Evolutionary conservation across 257 asterid genomes (phyloP).

Genomic region (Penstemon newberryi): DNA sequence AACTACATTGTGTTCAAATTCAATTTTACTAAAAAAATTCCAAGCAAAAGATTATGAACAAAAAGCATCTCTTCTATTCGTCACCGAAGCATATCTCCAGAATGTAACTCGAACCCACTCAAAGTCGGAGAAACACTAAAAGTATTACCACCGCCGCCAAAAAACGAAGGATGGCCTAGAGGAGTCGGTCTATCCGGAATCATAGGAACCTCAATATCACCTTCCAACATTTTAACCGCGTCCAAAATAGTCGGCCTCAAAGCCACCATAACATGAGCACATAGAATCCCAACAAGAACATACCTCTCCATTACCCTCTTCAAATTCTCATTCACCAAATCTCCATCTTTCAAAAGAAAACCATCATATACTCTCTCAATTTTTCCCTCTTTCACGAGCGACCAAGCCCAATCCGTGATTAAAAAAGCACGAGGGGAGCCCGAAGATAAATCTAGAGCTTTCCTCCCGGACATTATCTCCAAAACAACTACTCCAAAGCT

Average conservation of each 20-base stretch:
- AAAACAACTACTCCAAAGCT: slow-evolving; percentile 84
- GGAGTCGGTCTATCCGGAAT: slow-evolving; percentile 84
- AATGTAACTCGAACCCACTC: slow-evolving; percentile 47
- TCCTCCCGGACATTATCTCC: slow-evolving; percentile 96
- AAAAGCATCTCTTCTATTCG: background rate
- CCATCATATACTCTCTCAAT: slow-evolving; percentile 57
- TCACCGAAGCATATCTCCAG: slow-evolving; percentile 79
- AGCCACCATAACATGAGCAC: slow-evolving; percentile 96
- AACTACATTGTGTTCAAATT: too few relatives aligned
- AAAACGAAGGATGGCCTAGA: slow-evolving; percentile 62
- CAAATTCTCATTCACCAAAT: slow-evolving; percentile 51
- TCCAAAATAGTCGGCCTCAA: slow-evolving; percentile 79
- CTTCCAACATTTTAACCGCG: slow-evolving; percentile 87
- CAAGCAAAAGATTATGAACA: slow-evolving; percentile 5
- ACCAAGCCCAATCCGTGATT: slow-evolving; percentile 95
- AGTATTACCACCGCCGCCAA: slow-evolving; percentile 31
- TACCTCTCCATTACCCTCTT: slow-evolving; percentile 75
- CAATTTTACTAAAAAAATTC: too few relatives aligned
- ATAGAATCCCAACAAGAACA: slow-evolving; percentile 70
- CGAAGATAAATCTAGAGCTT: slow-evolving; percentile 68
- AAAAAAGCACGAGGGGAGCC: slow-evolving; percentile 53
- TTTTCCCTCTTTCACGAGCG: slow-evolving; percentile 63
- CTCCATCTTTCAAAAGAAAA: slow-evolving; percentile 44
- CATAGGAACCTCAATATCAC: slow-evolving; percentile 76
- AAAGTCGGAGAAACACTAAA: slow-evolving; percentile 64